Evolutionary conservation across 1,284 basidiomycete species (phyloP).

Genomic region (Farysia itapuensis): DNA sequence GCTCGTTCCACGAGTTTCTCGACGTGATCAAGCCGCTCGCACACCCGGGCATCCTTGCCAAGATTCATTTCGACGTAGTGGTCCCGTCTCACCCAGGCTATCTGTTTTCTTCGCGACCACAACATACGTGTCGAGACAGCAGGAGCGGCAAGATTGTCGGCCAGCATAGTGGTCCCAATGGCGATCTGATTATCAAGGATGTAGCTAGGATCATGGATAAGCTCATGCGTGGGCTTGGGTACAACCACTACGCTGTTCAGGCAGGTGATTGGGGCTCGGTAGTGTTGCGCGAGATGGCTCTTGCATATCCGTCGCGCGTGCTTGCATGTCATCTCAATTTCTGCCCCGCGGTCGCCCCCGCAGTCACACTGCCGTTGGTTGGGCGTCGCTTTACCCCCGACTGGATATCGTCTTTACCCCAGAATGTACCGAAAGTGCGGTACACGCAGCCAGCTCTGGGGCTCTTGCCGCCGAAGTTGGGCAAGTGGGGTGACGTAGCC

Average conservation of each 20-base stretch:
- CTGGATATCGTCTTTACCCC: constrained; percentile 20
- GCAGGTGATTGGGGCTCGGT: constrained; percentile 46
- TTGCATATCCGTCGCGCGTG: constrained; percentile 20
- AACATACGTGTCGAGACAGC: constrained; percentile 5
- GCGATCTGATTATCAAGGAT: constrained; percentile 39
- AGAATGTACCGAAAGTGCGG: constrained; percentile 9
- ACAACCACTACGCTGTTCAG: constrained; percentile 40
- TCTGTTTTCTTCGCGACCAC: constrained; percentile 22
- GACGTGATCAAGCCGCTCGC: constrained; percentile 53
- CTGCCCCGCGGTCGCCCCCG: constrained; percentile 30
- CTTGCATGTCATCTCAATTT: constrained; percentile 46
- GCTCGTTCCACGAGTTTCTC: constrained; percentile 52
- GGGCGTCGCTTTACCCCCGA: constrained; percentile 9
- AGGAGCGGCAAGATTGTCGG: constrained; percentile 13
- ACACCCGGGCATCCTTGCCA: constrained; percentile 33
- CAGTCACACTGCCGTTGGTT: constrained; percentile 20
- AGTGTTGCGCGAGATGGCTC: constrained; percentile 27
- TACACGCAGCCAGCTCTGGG: constrained; percentile 13
- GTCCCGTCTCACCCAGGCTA: constrained; percentile 58
- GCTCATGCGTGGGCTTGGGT: constrained; percentile 43
- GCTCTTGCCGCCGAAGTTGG: not conserved
- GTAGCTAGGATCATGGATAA: constrained; percentile 45
- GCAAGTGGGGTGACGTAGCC: not conserved
- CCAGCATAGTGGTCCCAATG: constrained; percentile 28
- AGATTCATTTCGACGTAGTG: constrained; percentile 52